Evolutionary conservation across 768 basidiomycete genomes (phyloP).

Genomic region (Rubroboletus pulcherrimus): DNA sequence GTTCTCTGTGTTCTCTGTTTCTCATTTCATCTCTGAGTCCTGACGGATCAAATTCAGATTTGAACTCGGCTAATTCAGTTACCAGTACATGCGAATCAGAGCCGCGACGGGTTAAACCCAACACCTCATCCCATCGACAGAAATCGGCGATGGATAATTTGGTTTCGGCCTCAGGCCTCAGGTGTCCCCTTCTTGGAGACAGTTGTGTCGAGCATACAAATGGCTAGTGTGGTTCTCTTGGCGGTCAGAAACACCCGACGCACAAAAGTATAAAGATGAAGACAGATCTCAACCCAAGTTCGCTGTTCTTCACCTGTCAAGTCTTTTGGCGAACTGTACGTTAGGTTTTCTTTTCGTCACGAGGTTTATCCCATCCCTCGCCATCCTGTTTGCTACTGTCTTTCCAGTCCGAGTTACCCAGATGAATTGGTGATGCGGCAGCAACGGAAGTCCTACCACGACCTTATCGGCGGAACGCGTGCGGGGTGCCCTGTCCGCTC

Average conservation of each 20-base stretch:
- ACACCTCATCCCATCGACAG: neutral
- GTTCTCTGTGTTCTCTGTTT: too few relatives aligned
- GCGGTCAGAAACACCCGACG: neutral
- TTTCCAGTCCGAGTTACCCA: neutral
- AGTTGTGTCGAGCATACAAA: neutral
- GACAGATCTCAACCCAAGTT: neutral
- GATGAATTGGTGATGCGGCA: neutral
- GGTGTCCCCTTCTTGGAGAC: neutral
- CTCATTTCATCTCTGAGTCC: too few relatives aligned
- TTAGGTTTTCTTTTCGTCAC: neutral
- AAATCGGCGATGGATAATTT: neutral
- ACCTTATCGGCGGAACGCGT: neutral
- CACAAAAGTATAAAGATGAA: neutral
- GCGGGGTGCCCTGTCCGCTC: neutral
- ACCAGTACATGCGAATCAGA: neutral
- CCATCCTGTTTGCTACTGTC: neutral
- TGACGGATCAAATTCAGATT: too few relatives aligned
- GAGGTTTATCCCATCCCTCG: neutral
- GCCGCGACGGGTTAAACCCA: neutral
- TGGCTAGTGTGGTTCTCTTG: neutral
- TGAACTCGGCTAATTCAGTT: neutral
- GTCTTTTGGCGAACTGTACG: neutral
- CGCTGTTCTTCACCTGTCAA: neutral
- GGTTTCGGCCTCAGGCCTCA: neutral
- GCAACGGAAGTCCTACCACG: neutral